Evolutionary conservation across 352 stramenopile genomes (phyloP).

Genomic region (Blastocystis sp.): DNA sequence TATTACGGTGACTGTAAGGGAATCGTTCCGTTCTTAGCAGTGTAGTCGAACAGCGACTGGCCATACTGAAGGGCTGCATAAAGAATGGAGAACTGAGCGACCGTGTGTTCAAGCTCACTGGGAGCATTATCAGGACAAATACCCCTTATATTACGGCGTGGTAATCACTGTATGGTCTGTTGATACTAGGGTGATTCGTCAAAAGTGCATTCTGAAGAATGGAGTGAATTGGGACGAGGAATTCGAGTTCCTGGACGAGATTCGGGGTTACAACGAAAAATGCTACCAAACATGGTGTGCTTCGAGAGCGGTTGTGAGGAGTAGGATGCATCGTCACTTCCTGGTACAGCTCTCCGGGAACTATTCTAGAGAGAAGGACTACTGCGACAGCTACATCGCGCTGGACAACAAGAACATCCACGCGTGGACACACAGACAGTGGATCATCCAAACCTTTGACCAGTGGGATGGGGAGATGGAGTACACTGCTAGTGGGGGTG

Average conservation of each 20-base stretch:
- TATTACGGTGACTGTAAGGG: conserved; percentile 1
- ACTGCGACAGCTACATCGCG: conserved; percentile 60
- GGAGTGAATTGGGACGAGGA: conserved; percentile 30
- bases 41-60: conserved; percentile 20
- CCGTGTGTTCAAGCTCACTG: conserved; percentile 28
- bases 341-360: conserved; percentile 2
- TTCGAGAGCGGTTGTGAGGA: too few relatives aligned
- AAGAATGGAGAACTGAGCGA: conserved; percentile 35
- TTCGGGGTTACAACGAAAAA: conserved; percentile 21
- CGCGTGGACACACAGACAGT: conserved; percentile 44
- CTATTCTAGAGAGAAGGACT: conserved; percentile 55
- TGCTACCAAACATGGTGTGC: conserved; percentile 49
- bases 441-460: conserved; percentile 28
- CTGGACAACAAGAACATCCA: conserved; percentile 66
- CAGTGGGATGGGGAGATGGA: conserved; percentile 47
- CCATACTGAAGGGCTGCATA: conserved; percentile 7
- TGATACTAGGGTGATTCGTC: conserved; percentile 18
- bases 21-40: not conserved
- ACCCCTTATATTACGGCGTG: conserved; percentile 30
- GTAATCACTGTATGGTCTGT: not conserved
- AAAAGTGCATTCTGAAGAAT: conserved; percentile 47
- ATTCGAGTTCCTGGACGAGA: conserved; percentile 32
- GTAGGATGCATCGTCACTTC: conserved; percentile 21
- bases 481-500: conserved; percentile 53
- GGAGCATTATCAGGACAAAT: conserved; percentile 25